A percentile compares a stretch with the other conserved stretches of the same genome.
Evolutionary conservation across 2,329 filamentous ascomycete species (phyloP).

Genomic region (Cladophialophora chaetospira): DNA sequence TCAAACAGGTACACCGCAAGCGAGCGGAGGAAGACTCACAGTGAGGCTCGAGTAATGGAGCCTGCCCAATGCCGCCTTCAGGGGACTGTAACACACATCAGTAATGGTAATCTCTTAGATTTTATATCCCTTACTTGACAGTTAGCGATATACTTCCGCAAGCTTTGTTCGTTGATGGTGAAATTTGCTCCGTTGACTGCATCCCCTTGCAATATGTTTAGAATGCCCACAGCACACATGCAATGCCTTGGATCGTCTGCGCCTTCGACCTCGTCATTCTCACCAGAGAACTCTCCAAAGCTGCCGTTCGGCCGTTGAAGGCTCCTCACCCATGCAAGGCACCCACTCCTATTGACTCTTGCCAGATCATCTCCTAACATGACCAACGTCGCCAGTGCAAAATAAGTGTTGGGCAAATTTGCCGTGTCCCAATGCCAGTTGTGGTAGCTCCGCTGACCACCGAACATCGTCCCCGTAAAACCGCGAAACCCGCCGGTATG

Average conservation of each 20-base stretch:
- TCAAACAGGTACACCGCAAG: neutral
- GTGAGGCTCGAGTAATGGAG: slow-evolving; percentile 78
- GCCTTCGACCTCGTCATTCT: slow-evolving; percentile 45
- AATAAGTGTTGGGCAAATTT: slow-evolving; percentile 85
- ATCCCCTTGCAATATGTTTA: slow-evolving; percentile 70
- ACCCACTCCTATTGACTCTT: slow-evolving; percentile 67
- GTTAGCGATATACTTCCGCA: slow-evolving; percentile 70
- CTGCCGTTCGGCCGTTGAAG: slow-evolving; percentile 84
- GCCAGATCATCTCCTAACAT: slow-evolving; percentile 64
- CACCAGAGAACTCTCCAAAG: slow-evolving; percentile 79
- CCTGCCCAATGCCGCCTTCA: slow-evolving; percentile 81
- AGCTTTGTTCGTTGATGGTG: slow-evolving; percentile 72
- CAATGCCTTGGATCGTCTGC: slow-evolving; percentile 87
- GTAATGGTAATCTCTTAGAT: neutral
- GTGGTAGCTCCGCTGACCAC: slow-evolving; percentile 49
- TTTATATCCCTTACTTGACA: slow-evolving; percentile 55
- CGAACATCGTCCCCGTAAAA: slow-evolving; percentile 68
- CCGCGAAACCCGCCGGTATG: slow-evolving; percentile 80
- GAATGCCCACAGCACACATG: slow-evolving; percentile 77
- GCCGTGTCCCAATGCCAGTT: slow-evolving; percentile 70
- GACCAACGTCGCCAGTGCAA: slow-evolving; percentile 75
- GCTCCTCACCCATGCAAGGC: slow-evolving; percentile 71
- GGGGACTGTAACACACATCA: slow-evolving; percentile 61
- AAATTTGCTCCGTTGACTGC: slow-evolving; percentile 61
- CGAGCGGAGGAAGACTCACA: slow-evolving; percentile 52